Base-by-base conservation (phyloP, 2,329 filamentous ascomycete genomes). In the Emericellopsis cladophorae region DNA sequence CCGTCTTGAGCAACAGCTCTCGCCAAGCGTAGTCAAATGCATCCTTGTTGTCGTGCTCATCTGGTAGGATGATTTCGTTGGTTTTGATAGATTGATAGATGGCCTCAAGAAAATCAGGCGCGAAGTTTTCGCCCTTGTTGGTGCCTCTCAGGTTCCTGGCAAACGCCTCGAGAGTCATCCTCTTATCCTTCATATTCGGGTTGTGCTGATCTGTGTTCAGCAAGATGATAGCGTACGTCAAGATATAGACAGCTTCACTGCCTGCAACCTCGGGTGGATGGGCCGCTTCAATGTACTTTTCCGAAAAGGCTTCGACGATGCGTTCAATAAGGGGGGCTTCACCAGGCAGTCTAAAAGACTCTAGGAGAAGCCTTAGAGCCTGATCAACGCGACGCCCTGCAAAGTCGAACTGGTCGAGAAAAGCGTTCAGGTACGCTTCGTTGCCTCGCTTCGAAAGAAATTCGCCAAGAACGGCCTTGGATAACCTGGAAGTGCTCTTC, bases 11-110 rank as follows among this genome's bases (percentile, higher is more conserved):
- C 33, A 96, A 66, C 10, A 98, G 66, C 59, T 98, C 92, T 57
- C 90, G 90, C 92, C 92, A 98, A 2, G 92, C 90, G 60, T 94
- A 92, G 57, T 96, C 90, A 55, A 96, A 96, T 1, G 88, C 89
- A 62, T 95, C 84, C 57, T 90, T 84, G 58, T 95, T 95, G 55
- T 95, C 89, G 57, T 96, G 92, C 60, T 98, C 92, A 49, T 96
- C 92, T 0, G 92, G 92, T 18, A 98, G 66, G 48, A 98, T 95
- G 47, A 98, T 98, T 60, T 98, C 92, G 48, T 92, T 86, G 15
- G 78, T 79, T 56, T 83, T 87, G 65, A 98, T 98, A 1, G 87
- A 87, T 51, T 95, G 80, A 54, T 82, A 98, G 42, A 96, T 95
- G 2, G 76, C 76, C 54, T 88, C 76, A 1, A 98, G 70, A 54